Percentiles rank a stretch among this genome's conserved stretches.
Evolutionary conservation across 805 yeast genomes (phyloP).

Genomic region (Lipomyces japonicus): DNA sequence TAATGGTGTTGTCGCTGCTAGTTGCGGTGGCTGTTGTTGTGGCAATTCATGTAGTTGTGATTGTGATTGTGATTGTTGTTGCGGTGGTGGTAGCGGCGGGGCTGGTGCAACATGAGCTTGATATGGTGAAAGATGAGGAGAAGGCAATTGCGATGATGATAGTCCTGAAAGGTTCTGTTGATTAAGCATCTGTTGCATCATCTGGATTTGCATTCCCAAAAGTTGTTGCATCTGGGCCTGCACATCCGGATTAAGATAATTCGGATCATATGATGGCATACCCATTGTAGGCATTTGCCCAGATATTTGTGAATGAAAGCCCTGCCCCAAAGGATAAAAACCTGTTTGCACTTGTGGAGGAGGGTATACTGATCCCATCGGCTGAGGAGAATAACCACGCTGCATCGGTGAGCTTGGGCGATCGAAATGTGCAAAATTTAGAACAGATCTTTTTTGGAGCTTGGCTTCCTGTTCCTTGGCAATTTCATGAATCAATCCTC

Average conservation of each 20-base stretch:
- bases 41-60: neutral
- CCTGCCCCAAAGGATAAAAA: no score
- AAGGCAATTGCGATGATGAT: neutral
- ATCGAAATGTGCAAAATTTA: conserved; percentile 17
- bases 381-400: neutral
- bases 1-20: neutral
- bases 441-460: conserved; percentile 30
- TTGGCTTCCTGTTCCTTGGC: conserved; percentile 41
- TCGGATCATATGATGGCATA: neutral
- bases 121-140: neutral
- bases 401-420: conserved; percentile 1
- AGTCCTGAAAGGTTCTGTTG: neutral
- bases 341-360: neutral
- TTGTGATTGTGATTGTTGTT: neutral
- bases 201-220: conserved; percentile 23
- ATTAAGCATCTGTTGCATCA: conserved; percentile 23
- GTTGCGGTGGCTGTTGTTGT: conserved; percentile 1
- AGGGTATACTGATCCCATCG: neutral
- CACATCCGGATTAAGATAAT: conserved; percentile 9
- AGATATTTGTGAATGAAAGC: no score
- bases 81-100: neutral
- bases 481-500: conserved; percentile 43
- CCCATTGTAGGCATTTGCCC: neutral
- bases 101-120: neutral
- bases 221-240: conserved; percentile 24